Evolutionary conservation across 352 stramenopile genomes (phyloP).

Genomic region (Halophytophthora polymorphica): DNA sequence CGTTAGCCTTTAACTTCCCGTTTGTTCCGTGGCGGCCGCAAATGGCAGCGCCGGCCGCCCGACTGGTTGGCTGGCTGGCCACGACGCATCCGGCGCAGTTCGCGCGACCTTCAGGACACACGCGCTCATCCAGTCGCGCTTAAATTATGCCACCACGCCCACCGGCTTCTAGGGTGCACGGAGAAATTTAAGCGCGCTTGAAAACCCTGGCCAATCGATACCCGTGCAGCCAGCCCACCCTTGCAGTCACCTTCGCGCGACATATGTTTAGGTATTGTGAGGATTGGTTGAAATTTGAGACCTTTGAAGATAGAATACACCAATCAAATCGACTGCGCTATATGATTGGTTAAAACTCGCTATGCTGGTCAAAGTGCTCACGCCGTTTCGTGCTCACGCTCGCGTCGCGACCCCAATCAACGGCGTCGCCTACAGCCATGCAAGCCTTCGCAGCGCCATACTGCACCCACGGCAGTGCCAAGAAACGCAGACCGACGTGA

Average conservation of each 20-base stretch:
- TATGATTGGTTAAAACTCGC: too few species aligned
- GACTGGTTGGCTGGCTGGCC: conserved; percentile 48
- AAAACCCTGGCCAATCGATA: conserved; percentile 26
- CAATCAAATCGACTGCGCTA: too few species aligned
- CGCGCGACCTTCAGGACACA: conserved; percentile 26
- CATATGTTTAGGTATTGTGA: too few species aligned
- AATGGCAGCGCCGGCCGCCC: conserved; percentile 22
- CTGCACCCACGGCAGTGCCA: background rate
- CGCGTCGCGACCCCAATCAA: too few species aligned
- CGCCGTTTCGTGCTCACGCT: too few species aligned
- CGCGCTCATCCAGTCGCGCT: background rate
- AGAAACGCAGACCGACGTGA: background rate
- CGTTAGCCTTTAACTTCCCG: conserved; percentile 70
- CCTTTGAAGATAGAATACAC: too few species aligned
- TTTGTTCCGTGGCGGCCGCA: conserved; percentile 36
- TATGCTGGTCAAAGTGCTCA: too few species aligned
- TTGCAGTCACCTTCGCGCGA: too few species aligned
- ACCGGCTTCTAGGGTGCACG: background rate
- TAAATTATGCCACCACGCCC: conserved; percentile 1
- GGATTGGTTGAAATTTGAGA: too few species aligned
- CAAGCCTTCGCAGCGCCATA: too few species aligned
- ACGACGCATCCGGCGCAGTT: conserved; percentile 16
- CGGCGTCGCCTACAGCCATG: too few species aligned
- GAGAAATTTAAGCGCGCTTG: conserved; percentile 20
- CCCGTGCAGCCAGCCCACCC: too few species aligned